These are phyloP conservation scores for Euphorbia lathyris DNA, from an alignment of 345 rosid species.

Conservation along the genomic window DNA sequence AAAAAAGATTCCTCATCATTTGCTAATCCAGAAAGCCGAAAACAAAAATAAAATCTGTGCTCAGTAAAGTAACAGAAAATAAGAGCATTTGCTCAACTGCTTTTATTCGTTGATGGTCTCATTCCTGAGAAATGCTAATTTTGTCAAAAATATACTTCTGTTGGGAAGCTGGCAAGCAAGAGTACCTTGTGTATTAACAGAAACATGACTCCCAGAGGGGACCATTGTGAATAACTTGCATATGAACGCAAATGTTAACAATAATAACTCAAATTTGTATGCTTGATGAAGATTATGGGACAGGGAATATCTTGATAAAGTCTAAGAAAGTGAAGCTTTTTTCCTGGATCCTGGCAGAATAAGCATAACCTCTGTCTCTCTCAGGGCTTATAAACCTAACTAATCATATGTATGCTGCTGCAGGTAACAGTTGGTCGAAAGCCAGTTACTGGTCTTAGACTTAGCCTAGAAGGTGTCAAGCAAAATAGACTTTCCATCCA, in stretches of 20 bases:
- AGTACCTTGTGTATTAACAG: neutral
- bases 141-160: neutral
- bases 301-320: neutral
- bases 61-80: neutral
- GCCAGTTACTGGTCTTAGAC: conserved; percentile 91
- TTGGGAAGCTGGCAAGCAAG: neutral
- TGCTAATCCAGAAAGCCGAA: neutral
- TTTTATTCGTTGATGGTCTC: neutral
- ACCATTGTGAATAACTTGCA: neutral
- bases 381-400: conserved; percentile 1
- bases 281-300: neutral
- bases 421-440: conserved; percentile 98
- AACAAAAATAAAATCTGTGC: neutral
- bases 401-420: conserved; percentile 11
- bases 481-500: conserved; percentile 85
- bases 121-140: conserved; percentile 8
- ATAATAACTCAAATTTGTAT: neutral
- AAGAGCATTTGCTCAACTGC: neutral
- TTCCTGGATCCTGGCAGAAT: neutral
- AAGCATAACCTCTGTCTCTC: neutral
- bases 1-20: neutral
- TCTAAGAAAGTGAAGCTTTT: neutral
- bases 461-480: conserved; percentile 80
- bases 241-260: neutral
- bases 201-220: neutral